Conservation (phyloP, 1,284 basidiomycete species). For the Tylopilus sp. region DNA sequence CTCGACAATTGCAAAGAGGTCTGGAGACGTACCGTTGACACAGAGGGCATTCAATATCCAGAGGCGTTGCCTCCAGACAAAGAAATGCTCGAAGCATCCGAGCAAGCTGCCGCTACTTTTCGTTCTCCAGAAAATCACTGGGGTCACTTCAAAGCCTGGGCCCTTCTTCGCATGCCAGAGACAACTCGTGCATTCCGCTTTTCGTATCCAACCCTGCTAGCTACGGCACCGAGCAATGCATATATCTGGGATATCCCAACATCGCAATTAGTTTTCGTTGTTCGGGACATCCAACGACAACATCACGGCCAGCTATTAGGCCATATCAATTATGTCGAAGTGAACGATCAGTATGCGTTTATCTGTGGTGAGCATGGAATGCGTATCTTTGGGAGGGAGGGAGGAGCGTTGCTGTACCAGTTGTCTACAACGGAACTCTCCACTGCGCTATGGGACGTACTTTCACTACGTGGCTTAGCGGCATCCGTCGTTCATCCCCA, state of each 20-base stretch:
- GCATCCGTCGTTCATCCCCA: conserved; percentile 19
- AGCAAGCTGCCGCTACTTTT: conserved; percentile 14
- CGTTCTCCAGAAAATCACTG: conserved; percentile 13
- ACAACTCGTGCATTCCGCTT: conserved; percentile 59
- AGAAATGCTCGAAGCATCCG: conserved; percentile 32
- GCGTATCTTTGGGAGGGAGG: conserved; percentile 52
- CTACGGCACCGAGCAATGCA: conserved; percentile 41
- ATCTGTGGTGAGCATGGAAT: conserved; percentile 50
- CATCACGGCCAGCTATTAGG: conserved; percentile 32
- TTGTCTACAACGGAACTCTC: conserved; percentile 36
- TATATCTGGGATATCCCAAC: conserved; percentile 61
- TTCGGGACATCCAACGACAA: conserved; percentile 41
- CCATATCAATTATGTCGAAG: conserved; percentile 60
- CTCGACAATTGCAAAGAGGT: conserved; percentile 56
- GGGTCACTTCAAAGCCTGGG: conserved; percentile 60
- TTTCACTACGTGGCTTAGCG: conserved; percentile 22
- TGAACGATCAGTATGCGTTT: conserved; percentile 56
- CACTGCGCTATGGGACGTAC: conserved; percentile 31
- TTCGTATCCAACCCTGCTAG: conserved; percentile 61
- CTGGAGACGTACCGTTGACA: conserved; percentile 50
- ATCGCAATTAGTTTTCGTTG: conserved; percentile 42
- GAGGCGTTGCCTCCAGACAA: conserved; percentile 36
- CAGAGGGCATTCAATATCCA: conserved; percentile 24
- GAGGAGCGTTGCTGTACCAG: conserved; percentile 42
- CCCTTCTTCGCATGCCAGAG: conserved; percentile 46